A percentile compares a stretch with the other conserved stretches of the same genome.
Evolutionary conservation across 345 rosid species (phyloP).

Genomic region (rapeseed (Brassica napus)): DNA sequence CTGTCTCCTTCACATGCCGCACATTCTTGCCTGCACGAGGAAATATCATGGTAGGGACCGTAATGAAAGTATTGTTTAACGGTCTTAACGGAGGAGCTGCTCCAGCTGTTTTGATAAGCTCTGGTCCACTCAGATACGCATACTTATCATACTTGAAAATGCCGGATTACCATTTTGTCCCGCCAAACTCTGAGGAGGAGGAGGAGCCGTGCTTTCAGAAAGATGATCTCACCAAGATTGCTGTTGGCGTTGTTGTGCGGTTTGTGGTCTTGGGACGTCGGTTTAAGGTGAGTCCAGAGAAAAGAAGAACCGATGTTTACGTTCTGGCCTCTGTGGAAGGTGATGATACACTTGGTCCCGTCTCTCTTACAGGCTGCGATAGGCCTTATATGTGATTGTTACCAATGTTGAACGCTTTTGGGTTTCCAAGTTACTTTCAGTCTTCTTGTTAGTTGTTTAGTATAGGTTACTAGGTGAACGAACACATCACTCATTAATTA

Average conservation of each 20-base stretch:
- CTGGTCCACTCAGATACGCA: constrained; percentile 31
- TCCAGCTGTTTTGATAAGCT: constrained; percentile 6
- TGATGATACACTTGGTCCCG: constrained; percentile 27
- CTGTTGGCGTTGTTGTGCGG: constrained; percentile 34
- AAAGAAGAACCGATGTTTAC: constrained; percentile 20
- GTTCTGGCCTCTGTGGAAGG: constrained; percentile 35
- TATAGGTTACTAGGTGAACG: neutral
- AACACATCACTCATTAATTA: neutral
- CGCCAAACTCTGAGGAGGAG: neutral
- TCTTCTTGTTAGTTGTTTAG: neutral
- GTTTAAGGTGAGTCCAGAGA: constrained; percentile 22
- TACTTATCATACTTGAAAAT: constrained; percentile 33
- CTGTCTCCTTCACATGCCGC: constrained; percentile 40
- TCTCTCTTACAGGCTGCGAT: constrained; percentile 40
- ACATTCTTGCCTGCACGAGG: constrained; percentile 37
- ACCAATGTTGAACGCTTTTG: constrained; percentile 4
- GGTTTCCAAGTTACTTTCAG: neutral
- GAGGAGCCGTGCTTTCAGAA: constrained; percentile 14
- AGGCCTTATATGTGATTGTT: constrained; percentile 29
- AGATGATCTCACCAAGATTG: constrained; percentile 35
- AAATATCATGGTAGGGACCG: constrained; percentile 38
- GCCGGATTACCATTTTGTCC: constrained; percentile 32
- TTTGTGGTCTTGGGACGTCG: constrained; percentile 28
- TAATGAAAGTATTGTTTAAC: neutral
- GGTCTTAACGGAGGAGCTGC: constrained; percentile 24